Conservation (phyloP, 202 grass and related monocot species). For the Brachypodium distachyon region DNA sequence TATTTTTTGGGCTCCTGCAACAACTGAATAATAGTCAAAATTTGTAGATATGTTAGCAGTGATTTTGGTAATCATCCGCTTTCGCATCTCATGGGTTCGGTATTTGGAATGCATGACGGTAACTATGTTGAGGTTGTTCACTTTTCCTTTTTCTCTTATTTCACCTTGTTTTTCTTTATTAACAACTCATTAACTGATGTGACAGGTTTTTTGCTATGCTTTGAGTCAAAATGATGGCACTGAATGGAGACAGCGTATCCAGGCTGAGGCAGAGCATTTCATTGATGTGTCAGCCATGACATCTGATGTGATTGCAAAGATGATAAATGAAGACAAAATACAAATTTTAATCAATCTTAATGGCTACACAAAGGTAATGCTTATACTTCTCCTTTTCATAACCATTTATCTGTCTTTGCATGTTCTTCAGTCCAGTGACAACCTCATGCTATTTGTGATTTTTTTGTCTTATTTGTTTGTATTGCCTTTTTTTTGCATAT, state of each 20-base stretch:
- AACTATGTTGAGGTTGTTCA: slow-evolving; percentile 46
- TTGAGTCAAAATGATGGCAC: slow-evolving; percentile 69
- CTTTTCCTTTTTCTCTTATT: background rate
- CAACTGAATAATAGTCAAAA: background rate
- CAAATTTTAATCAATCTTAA: slow-evolving; percentile 70
- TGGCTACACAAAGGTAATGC: slow-evolving; percentile 61
- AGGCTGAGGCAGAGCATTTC: slow-evolving; percentile 66
- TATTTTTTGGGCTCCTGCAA: background rate
- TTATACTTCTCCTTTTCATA: background rate
- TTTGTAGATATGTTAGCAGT: slow-evolving; percentile 59
- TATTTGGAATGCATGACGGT: slow-evolving; percentile 62
- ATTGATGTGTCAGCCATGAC: slow-evolving; percentile 57
- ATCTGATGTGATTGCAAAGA: slow-evolving; percentile 48
- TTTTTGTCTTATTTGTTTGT: background rate
- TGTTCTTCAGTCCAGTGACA: background rate
- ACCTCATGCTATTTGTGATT: background rate
- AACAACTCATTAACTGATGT: background rate
- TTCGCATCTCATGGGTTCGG: slow-evolving; percentile 71
- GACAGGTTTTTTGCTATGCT: slow-evolving; percentile 62
- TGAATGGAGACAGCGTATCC: slow-evolving; percentile 59
- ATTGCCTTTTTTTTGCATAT: background rate
- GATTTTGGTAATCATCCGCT: slow-evolving; percentile 77
- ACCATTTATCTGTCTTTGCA: background rate
- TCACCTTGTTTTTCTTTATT: background rate
- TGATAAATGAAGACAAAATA: slow-evolving; percentile 63